Evolutionary conservation across 108 stramenopile species (phyloP).

Genomic region (Skeletonema marinoi): DNA sequence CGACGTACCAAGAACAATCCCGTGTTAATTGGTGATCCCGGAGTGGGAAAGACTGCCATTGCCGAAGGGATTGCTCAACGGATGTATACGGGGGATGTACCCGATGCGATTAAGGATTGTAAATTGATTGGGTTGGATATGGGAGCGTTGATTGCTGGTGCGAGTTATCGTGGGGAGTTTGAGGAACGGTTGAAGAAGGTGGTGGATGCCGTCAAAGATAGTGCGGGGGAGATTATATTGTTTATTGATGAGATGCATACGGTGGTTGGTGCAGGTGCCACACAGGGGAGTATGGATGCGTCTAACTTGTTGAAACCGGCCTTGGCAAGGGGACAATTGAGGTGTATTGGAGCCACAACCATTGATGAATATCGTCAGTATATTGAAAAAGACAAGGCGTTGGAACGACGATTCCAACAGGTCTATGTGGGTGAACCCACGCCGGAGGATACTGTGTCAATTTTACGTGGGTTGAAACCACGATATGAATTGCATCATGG

Average conservation of each 20-base stretch:
- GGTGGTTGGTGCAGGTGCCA: slow-evolving; percentile 95
- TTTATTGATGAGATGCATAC: slow-evolving; percentile 99
- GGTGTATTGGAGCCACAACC: slow-evolving; percentile 98
- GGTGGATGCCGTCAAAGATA: slow-evolving; percentile 93
- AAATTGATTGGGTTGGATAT: slow-evolving; percentile 95
- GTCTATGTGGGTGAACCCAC: slow-evolving; percentile 94
- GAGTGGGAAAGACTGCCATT: slow-evolving; percentile 95
- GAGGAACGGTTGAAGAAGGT: slow-evolving; percentile 99
- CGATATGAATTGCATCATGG: slow-evolving; percentile 97
- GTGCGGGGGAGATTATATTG: slow-evolving; percentile 93
- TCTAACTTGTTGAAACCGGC: slow-evolving; percentile 98
- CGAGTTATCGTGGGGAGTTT: slow-evolving; percentile 98
- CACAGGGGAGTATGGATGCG: slow-evolving; percentile 95
- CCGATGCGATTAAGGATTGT: slow-evolving; percentile 46
- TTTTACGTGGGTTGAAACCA: slow-evolving; percentile 96
- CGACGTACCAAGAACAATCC: slow-evolving; percentile 99
- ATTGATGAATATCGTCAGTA: slow-evolving; percentile 96
- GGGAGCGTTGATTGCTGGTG: slow-evolving; percentile 97
- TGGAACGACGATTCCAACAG: slow-evolving; percentile 99
- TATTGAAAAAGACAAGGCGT: slow-evolving; percentile 98
- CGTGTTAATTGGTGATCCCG: slow-evolving; percentile 97
- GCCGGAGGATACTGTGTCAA: slow-evolving; percentile 98
- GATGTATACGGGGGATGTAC: slow-evolving; percentile 49
- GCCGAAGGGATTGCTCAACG: slow-evolving; percentile 94
- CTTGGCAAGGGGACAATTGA: slow-evolving; percentile 94